Base-by-base conservation (phyloP, 306 rosid genomes). In the Medicago lupulina region DNA sequence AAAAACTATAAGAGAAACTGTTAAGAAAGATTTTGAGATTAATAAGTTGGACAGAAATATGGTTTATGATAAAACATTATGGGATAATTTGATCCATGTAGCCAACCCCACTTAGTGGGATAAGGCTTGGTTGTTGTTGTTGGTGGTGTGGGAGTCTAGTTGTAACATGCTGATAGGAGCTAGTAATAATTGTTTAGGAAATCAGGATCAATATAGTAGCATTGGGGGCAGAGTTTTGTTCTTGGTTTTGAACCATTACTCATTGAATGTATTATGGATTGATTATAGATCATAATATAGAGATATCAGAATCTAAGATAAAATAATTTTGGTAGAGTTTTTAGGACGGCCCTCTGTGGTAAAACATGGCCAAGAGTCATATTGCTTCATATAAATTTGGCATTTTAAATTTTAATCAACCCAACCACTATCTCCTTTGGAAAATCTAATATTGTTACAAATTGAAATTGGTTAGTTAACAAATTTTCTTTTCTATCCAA, bases 151-250 rank as follows among this genome's bases (percentile, higher is more conserved):
- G 62, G 43, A 76, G 18, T 67, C 31, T n/a, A 39, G 13, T 66
- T 9, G 31, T 57, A 17, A 49, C 51, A 14, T 66, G 71, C 61
- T 65, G 51, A 23, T 72, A 46, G 50, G 53, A 66, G 44, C 28
- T 18, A 54, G 46, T 58, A 43, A 12, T 69, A 53, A 41, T 59
- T 28, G 13, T 21, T 68, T 38, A 43, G 34, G 73, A 23, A 23
- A 69, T 75, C 60, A 13, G 31, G 71, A 31, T 19, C 57, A 23
- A 39, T 57, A 63, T 14, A 16, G 23, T 40, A 76, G 47, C 59
- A 55, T 41, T 25, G 23, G 70, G 16, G 17, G 38, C 12, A 40
- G 5, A 23, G 46, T 8, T 50, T 41, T 28, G 66, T 67, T 67
- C n/a, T 67, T 36, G 71, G 43, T 58, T 67, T 18, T 9, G 49